These are phyloP conservation scores for Chaetomiaceae sp. DNA, from an alignment of 2,329 filamentous ascomycete species.

Conservation along the genomic window DNA sequence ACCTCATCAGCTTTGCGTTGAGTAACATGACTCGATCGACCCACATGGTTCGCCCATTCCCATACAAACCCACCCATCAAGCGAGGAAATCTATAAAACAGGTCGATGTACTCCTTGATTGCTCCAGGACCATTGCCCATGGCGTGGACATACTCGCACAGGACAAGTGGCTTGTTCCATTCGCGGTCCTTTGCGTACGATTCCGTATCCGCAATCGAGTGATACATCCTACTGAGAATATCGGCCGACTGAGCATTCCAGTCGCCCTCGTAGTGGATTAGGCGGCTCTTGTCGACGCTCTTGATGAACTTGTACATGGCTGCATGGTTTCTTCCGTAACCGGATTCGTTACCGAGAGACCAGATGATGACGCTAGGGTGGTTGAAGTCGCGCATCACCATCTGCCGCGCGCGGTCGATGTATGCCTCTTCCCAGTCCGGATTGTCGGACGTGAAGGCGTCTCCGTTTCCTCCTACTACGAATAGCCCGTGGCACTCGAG, in stretches of 20 bases:
- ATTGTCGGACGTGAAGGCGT: conserved; percentile 53
- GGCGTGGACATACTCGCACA: conserved; percentile 50
- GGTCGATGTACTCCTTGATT: conserved; percentile 59
- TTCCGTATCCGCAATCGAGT: conserved; percentile 40
- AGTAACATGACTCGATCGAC: background rate
- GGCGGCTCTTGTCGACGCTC: conserved; percentile 49
- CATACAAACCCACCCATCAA: conserved; percentile 61
- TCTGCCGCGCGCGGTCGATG: conserved; percentile 58
- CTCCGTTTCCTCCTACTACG: conserved; percentile 34
- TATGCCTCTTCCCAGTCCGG: conserved; percentile 57
- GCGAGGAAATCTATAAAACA: conserved; percentile 53
- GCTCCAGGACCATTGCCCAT: conserved; percentile 67
- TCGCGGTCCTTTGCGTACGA: conserved; percentile 34
- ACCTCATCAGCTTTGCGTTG: background rate
- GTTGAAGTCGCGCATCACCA: conserved; percentile 61
- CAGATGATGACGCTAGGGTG: conserved; percentile 62
- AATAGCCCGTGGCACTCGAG: conserved; percentile 44
- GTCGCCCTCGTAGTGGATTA: conserved; percentile 60
- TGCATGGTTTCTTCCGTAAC: conserved; percentile 59
- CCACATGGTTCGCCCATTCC: conserved; percentile 56
- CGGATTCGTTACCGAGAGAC: conserved; percentile 65
- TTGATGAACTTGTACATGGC: conserved; percentile 61
- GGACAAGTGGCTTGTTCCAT: conserved; percentile 48
- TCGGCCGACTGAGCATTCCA: conserved; percentile 52
- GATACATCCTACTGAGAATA: conserved; percentile 61